A percentile compares a stretch with the other conserved stretches of the same genome.
Evolutionary conservation across 1,139 yeast genomes (phyloP).

Genomic region (Candida tetrigidarum): DNA sequence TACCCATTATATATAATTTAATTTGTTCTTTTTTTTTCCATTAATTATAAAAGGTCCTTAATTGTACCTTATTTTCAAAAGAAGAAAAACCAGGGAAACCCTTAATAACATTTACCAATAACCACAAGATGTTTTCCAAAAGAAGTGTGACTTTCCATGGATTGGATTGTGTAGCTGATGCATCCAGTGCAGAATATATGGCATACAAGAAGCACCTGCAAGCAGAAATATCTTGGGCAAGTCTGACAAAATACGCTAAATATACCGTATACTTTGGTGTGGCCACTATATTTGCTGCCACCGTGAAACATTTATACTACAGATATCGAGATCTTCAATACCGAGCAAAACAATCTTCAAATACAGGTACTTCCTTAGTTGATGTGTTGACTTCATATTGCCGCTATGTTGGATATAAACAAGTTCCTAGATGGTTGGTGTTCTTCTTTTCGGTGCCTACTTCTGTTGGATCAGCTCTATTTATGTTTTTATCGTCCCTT

Average conservation of each 20-base stretch:
- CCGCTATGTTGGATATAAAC: constrained; percentile 54
- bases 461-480: constrained; percentile 51
- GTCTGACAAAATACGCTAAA: constrained; percentile 45
- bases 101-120: no score
- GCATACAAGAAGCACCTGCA: constrained; percentile 36
- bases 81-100: no score
- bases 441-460: constrained; percentile 51
- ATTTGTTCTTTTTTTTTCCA: neutral
- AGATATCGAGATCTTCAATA: constrained; percentile 36
- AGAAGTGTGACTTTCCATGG: constrained; percentile 36
- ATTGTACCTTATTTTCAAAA: neutral
- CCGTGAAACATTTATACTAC: constrained; percentile 44
- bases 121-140: constrained; percentile 11
- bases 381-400: constrained; percentile 42
- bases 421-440: constrained; percentile 40
- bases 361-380: constrained; percentile 21
- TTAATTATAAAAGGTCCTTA: neutral
- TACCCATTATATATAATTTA: no score
- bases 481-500: constrained; percentile 43
- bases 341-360: constrained; percentile 17
- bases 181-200: constrained; percentile 29
- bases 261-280: constrained; percentile 51
- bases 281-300: constrained; percentile 39
- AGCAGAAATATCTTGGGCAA: constrained; percentile 40
- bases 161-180: constrained; percentile 51